phyloP scores from a whole-genome alignment of 352 stramenopile genomes.

The Phytophthora pistaciae region DNA sequence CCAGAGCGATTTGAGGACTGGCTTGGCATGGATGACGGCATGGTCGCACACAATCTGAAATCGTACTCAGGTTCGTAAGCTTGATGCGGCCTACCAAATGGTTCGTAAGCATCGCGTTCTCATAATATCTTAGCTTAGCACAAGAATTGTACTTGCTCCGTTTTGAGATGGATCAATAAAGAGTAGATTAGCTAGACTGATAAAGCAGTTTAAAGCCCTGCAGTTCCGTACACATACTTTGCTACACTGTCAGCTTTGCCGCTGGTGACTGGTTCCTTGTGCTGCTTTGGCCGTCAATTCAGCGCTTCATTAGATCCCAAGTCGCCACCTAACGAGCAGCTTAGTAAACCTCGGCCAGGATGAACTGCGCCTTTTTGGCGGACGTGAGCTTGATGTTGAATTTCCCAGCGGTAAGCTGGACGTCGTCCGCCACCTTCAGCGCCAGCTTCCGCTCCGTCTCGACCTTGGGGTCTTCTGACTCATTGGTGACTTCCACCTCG shows the following conservation, averaged over 20 bases:
- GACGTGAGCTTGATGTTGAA: slow-evolving; percentile 31
- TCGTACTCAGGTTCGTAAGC: no score
- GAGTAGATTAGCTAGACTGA: slow-evolving; percentile 5
- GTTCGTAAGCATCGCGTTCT: no score
- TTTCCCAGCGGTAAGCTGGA: slow-evolving; percentile 26
- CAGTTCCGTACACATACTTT: neutral
- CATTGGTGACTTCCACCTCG: slow-evolving; percentile 36
- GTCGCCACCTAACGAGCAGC: neutral
- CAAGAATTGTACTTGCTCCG: no score
- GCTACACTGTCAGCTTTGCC: neutral
- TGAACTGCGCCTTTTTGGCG: slow-evolving; percentile 32
- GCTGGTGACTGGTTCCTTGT: neutral
- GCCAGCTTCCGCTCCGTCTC: slow-evolving; percentile 19
- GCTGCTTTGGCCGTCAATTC: neutral
- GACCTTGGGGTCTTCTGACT: slow-evolving; percentile 12
- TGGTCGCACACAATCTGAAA: no score
- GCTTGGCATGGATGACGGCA: neutral
- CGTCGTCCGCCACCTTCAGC: slow-evolving; percentile 31
- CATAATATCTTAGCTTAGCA: no score
- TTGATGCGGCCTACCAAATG: no score
- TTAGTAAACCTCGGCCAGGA: slow-evolving; percentile 32
- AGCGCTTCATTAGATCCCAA: no score
- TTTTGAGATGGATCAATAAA: slow-evolving; percentile 1
- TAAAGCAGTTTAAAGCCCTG: slow-evolving; percentile 4
- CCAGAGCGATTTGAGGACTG: slow-evolving; percentile 14